Evolutionary conservation across 2,329 filamentous ascomycete genomes (phyloP).

Genomic region (Colletotrichum higginsianum): DNA sequence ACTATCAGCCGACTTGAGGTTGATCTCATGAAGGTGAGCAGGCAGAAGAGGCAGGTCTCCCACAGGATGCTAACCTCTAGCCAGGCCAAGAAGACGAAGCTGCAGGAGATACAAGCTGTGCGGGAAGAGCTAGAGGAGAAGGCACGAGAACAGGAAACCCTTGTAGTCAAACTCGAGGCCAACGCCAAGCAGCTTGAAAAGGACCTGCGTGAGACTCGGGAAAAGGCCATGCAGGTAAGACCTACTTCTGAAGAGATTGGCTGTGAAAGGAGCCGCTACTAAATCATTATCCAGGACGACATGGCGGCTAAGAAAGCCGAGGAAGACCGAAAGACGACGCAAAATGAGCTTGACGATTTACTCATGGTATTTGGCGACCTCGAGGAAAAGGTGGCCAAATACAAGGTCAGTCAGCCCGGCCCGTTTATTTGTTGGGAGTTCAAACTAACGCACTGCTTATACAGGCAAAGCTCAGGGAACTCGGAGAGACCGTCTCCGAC

Average conservation of each 20-base stretch:
- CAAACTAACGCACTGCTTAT: conserved; percentile 35
- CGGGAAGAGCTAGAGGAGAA: conserved; percentile 56
- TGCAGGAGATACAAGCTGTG: conserved; percentile 71
- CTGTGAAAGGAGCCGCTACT: background rate
- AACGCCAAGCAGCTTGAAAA: conserved; percentile 50
- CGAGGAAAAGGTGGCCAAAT: conserved; percentile 81
- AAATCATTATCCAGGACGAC: conserved; percentile 49
- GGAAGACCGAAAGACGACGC: conserved; percentile 73
- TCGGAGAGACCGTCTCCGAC: conserved; percentile 82
- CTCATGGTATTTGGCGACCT: conserved; percentile 86
- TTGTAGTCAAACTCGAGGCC: conserved; percentile 55
- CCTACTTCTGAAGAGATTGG: background rate
- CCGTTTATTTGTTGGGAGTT: background rate
- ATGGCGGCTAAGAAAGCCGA: conserved; percentile 64
- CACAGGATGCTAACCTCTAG: conserved; percentile 43
- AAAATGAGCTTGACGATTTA: conserved; percentile 84
- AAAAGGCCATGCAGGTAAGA: conserved; percentile 42
- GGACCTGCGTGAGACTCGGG: conserved; percentile 49
- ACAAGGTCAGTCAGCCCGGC: conserved; percentile 72
- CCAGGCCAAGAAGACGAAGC: conserved; percentile 72
- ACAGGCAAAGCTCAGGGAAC: conserved; percentile 72
- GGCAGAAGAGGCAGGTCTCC: too few relatives aligned
- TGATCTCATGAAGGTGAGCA: conserved; percentile 70
- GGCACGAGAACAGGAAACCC: conserved; percentile 60
- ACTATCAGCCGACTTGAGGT: conserved; percentile 74